Conservation (phyloP, 768 basidiomycete genomes). For the Coprinellus aureogranulatus region DNA sequence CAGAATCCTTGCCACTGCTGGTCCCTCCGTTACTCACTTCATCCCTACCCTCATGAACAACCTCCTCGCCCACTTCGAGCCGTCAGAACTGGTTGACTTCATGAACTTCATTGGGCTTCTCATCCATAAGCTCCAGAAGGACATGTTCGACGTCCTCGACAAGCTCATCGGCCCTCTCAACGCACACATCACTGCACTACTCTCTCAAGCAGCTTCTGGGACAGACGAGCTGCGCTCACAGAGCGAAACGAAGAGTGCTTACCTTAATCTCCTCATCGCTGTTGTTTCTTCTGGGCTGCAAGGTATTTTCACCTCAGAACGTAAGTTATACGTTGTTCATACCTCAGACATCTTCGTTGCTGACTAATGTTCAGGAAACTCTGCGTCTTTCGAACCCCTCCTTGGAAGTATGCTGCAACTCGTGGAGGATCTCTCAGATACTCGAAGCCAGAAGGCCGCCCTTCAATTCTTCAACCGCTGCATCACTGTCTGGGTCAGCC, state of each 20-base stretch:
- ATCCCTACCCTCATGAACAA: slow-evolving; percentile 88
- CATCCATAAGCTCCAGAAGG: slow-evolving; percentile 87
- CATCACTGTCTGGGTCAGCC: slow-evolving; percentile 62
- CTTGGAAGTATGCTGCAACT: slow-evolving; percentile 72
- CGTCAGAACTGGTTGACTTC: slow-evolving; percentile 90
- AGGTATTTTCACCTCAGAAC: slow-evolving; percentile 81
- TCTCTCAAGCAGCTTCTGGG: slow-evolving; percentile 78
- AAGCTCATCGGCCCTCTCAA: slow-evolving; percentile 86
- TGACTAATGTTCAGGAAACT: slow-evolving; percentile 31
- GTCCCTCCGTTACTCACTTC: slow-evolving; percentile 78
- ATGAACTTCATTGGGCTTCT: slow-evolving; percentile 92
- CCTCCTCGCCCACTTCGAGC: slow-evolving; percentile 89
- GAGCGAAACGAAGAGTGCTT: slow-evolving; percentile 82
- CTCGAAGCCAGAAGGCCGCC: slow-evolving; percentile 72
- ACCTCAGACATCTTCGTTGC: not conserved
- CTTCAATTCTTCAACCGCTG: slow-evolving; percentile 74
- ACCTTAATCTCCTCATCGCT: slow-evolving; percentile 76
- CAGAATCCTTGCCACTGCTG: slow-evolving; percentile 86
- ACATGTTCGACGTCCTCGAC: slow-evolving; percentile 86
- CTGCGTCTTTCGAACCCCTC: slow-evolving; percentile 67
- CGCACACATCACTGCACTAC: slow-evolving; percentile 71
- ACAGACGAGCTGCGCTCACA: slow-evolving; percentile 85
- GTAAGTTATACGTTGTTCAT: slow-evolving; percentile 47
- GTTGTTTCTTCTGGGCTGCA: slow-evolving; percentile 82
- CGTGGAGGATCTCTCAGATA: slow-evolving; percentile 75